Evolutionary conservation across 345 rosid species (phyloP), one percentile per base, ranked within the genome.

Genomic region (Rhodomyrtus tomentosa): DNA sequence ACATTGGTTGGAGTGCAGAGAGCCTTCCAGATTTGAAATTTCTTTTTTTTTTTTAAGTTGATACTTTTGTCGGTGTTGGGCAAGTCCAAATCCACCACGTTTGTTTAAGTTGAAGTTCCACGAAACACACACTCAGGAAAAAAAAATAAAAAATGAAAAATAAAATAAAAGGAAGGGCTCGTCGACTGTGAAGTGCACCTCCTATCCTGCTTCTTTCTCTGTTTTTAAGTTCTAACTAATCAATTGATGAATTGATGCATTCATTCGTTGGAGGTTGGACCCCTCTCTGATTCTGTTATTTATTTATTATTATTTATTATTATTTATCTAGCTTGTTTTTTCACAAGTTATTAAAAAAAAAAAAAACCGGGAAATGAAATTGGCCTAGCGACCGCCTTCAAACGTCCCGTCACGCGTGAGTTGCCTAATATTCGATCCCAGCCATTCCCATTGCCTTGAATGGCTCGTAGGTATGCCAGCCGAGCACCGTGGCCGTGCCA

Each of bases 361-460:
- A 18, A 36, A 32, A 2, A 2, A 18, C 0, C 3, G 24, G 20
- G 2, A 32, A 8, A 32, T 0, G 10, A 15, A 8, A 4, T 36
- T 3, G 42, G 6, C 76, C 42, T 62, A 36, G 24, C 24, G 21
- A 36, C 6, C 40, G 16, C 5, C 3, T 2, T 12, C 20, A 10
- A 3, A 32, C 7, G 0, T 36, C 45, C 9, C 10, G 6, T 2
- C 9, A 7, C 7, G 7, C 3, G 7, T 9, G 12, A 12, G 1
- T 55, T 10, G 1, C 3, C 1, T 11, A 62, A 62, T 32, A 62
- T 18, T 29, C 42, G 10, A 32, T 14, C 6, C 1, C 3, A 62
- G 42, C 74, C 24, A 1, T 32, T 1, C 1, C 4, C 0, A 0
- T 25, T 68, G 9, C 8, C 3, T 0, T 0, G 22, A 3, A 0